Evolutionary conservation across 306 rosid genomes (phyloP).

Genomic region (Vicia sativa): DNA sequence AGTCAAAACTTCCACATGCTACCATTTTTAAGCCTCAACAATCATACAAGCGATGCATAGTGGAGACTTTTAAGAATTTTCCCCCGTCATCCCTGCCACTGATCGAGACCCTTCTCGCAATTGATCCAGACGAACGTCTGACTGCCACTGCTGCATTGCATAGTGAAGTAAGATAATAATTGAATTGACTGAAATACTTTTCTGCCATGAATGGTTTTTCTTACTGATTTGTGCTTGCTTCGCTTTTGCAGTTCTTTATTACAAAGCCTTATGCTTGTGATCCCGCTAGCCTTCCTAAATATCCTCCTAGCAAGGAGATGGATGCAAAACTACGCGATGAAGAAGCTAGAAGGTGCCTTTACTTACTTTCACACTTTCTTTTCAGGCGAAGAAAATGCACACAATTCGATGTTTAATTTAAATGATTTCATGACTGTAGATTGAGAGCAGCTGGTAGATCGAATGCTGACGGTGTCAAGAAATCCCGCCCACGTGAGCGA

Average conservation of each 20-base stretch:
- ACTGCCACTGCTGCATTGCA: slow-evolving; percentile 55
- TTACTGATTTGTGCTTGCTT: slow-evolving; percentile 30
- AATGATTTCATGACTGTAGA: slow-evolving; percentile 54
- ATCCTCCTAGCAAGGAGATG: slow-evolving; percentile 99
- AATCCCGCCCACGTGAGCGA: slow-evolving; percentile 82
- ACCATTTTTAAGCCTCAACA: slow-evolving; percentile 60
- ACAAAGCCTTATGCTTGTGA: slow-evolving; percentile 96
- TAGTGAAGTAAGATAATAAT: slow-evolving; percentile 58
- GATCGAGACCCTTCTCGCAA: slow-evolving; percentile 50
- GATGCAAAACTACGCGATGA: slow-evolving; percentile 96
- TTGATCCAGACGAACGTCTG: slow-evolving; percentile 53
- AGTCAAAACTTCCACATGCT: slow-evolving; percentile 55
- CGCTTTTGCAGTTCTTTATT: slow-evolving; percentile 78
- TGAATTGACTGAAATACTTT: slow-evolving; percentile 15
- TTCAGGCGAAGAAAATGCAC: not conserved
- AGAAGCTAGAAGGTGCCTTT: slow-evolving; percentile 90
- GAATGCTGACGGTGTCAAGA: slow-evolving; percentile 80
- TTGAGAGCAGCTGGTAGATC: slow-evolving; percentile 85
- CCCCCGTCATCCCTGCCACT: slow-evolving; percentile 53
- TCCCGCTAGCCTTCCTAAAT: slow-evolving; percentile 96
- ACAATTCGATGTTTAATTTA: slow-evolving; percentile 35
- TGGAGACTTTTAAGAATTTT: slow-evolving; percentile 49
- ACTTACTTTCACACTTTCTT: slow-evolving; percentile 16
- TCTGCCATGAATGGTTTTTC: not conserved
- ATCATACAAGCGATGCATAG: slow-evolving; percentile 52